Percentiles rank a stretch among this genome's conserved stretches.
phyloP scores from a whole-genome alignment of 495 filamentous ascomycete genomes.

The Aspergillus asperescens region DNA sequence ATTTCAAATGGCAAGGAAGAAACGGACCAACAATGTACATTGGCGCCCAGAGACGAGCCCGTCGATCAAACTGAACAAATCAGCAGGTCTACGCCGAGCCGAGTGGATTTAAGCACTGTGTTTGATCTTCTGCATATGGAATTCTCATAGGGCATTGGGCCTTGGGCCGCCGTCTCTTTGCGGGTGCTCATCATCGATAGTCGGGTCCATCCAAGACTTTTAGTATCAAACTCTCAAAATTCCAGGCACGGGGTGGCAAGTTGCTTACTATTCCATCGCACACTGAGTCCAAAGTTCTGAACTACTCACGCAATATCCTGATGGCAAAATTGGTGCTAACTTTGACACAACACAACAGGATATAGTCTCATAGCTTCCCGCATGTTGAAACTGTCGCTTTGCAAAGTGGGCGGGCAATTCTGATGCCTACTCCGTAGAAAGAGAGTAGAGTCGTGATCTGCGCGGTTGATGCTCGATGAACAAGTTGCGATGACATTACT shows the following conservation, averaged over 20 bases:
- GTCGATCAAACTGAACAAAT: slow-evolving; percentile 6
- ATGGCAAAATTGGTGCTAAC: background rate
- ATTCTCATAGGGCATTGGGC: background rate
- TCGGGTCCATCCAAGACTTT: background rate
- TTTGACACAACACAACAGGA: background rate
- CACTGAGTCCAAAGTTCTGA: background rate
- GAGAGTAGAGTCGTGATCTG: slow-evolving; percentile 10
- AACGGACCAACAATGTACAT: slow-evolving; percentile 5
- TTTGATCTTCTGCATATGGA: background rate
- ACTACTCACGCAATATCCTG: background rate
- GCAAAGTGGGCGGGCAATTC: slow-evolving; percentile 1
- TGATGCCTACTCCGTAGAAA: slow-evolving; percentile 5
- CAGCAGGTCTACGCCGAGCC: background rate
- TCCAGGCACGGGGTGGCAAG: too few relatives aligned
- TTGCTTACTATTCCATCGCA: background rate
- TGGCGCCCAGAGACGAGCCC: background rate
- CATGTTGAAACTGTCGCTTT: background rate
- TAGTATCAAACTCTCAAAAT: background rate
- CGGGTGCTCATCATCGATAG: slow-evolving; percentile 7
- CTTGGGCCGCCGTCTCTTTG: background rate
- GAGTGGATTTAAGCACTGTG: background rate
- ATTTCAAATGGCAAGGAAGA: background rate
- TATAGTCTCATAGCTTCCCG: background rate
- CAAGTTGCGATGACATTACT: slow-evolving; percentile 1
- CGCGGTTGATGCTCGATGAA: background rate